These are phyloP conservation scores for Pneumocystis sp. DNA, from an alignment of 1,139 yeast genomes.

Conservation along the genomic window DNA sequence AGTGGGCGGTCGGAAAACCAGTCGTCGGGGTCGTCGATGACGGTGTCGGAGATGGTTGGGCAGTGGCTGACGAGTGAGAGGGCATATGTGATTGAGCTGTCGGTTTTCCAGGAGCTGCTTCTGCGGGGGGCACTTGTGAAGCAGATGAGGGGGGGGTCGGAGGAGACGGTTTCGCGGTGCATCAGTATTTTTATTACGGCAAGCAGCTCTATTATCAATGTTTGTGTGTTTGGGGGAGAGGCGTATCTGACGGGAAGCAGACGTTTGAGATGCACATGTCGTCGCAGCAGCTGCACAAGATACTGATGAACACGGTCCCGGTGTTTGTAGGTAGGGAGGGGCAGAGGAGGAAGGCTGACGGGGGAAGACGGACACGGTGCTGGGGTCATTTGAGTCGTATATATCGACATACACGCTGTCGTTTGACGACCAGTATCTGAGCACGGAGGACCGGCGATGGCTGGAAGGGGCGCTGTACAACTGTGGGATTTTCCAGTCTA, in stretches of 20 bases:
- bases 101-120: neutral
- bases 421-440: neutral
- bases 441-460: neutral
- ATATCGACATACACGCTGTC: neutral
- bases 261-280: neutral
- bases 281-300: neutral
- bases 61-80: neutral
- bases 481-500: neutral
- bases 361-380: neutral
- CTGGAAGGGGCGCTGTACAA: neutral
- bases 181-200: neutral
- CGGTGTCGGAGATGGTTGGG: neutral
- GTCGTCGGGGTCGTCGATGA: neutral
- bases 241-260: neutral
- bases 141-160: neutral
- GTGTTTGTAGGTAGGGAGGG: neutral
- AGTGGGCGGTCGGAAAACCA: neutral
- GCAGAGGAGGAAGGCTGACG: neutral
- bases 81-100: neutral
- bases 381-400: neutral
- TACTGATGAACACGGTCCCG: neutral
- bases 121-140: neutral
- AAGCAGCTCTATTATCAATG: neutral
- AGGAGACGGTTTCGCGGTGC: neutral
- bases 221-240: neutral